phyloP scores from a whole-genome alignment of 2,329 filamentous ascomycete genomes.

The Pestalotiopsis sp. region DNA sequence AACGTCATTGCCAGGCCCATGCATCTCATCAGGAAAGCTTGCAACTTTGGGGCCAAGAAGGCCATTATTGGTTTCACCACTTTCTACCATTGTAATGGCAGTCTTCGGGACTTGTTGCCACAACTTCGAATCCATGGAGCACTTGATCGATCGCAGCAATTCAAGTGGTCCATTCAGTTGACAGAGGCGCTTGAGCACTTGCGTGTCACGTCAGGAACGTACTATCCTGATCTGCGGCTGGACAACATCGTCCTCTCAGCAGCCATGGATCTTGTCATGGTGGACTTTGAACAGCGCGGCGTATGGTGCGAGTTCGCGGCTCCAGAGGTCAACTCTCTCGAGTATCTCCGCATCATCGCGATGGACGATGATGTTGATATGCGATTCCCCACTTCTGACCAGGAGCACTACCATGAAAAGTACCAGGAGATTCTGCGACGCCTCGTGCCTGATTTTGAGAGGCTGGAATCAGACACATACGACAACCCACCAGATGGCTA shows the following conservation, averaged over 20 bases:
- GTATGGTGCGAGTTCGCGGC: conserved; percentile 66
- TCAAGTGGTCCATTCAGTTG: conserved; percentile 58
- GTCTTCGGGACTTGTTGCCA: conserved; percentile 58
- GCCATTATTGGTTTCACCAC: conserved; percentile 61
- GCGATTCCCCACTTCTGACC: neutral
- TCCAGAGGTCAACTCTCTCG: conserved; percentile 62
- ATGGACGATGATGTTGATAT: conserved; percentile 45
- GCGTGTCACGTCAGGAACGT: conserved; percentile 45
- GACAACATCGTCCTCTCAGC: conserved; percentile 61
- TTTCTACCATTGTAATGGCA: conserved; percentile 55
- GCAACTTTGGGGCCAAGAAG: conserved; percentile 57
- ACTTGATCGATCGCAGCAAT: conserved; percentile 46
- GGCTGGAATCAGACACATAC: conserved; percentile 45
- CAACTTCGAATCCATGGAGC: conserved; percentile 48
- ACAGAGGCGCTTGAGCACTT: conserved; percentile 54
- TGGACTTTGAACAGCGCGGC: conserved; percentile 66
- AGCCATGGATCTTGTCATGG: conserved; percentile 51
- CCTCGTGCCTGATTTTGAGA: conserved; percentile 51
- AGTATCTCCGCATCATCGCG: conserved; percentile 59
- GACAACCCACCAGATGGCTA: conserved; percentile 52
- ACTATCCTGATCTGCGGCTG: conserved; percentile 62
- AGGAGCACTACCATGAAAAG: conserved; percentile 27
- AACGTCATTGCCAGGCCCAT: conserved; percentile 55
- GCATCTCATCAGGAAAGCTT: conserved; percentile 58
- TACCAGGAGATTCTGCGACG: conserved; percentile 44